These are phyloP conservation scores for Chloropicon primus DNA, from an alignment of 139 green algal genomes.

Conservation along the genomic window DNA sequence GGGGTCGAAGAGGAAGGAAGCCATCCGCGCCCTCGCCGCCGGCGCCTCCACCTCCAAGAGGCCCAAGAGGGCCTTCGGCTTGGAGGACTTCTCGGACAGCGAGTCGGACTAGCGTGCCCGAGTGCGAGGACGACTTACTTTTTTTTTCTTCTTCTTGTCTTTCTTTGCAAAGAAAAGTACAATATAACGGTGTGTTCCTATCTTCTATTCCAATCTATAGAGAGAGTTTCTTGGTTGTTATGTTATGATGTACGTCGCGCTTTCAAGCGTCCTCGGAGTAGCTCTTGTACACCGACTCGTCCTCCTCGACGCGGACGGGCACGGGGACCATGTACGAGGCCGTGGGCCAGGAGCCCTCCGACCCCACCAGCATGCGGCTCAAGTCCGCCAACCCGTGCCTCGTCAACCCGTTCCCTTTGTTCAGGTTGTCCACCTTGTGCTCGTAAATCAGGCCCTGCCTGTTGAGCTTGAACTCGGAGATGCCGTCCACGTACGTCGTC, in stretches of 20 bases:
- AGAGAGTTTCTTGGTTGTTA: too few relatives aligned
- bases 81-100: neutral
- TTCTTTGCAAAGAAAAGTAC: too few relatives aligned
- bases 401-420: constrained; percentile 5
- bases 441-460: constrained; percentile 15
- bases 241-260: too few relatives aligned
- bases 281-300: neutral
- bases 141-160: too few relatives aligned
- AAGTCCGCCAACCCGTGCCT: neutral
- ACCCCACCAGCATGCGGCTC: neutral
- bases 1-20: constrained; percentile 7
- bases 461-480: constrained; percentile 23
- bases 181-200: too few relatives aligned
- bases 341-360: neutral
- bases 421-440: constrained; percentile 14
- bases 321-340: neutral
- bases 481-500: constrained; percentile 11
- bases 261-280: neutral
- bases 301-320: neutral
- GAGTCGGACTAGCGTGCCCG: too few relatives aligned
- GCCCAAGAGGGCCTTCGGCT: neutral
- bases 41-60: neutral
- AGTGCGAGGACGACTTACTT: too few relatives aligned
- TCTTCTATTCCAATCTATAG: too few relatives aligned
- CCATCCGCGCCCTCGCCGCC: constrained; percentile 1